Percentiles rank a stretch among this genome's conserved stretches.
phyloP scores from a whole-genome alignment of 2,329 filamentous ascomycete genomes.

The Pseudogymnoascus sp. region DNA sequence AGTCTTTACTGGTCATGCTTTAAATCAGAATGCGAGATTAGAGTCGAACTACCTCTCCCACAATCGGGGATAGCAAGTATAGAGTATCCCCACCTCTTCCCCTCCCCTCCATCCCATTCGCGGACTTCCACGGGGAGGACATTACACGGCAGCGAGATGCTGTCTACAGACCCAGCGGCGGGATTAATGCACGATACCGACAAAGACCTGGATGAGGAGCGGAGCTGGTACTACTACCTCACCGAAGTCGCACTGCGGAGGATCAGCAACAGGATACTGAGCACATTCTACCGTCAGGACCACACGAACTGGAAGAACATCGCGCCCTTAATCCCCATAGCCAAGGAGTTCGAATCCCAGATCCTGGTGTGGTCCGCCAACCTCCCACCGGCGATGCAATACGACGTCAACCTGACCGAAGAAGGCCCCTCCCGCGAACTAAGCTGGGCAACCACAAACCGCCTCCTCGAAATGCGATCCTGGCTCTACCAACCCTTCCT shows the following conservation, averaged over 20 bases:
- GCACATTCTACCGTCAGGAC: slow-evolving; percentile 25
- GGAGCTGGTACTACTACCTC: slow-evolving; percentile 38
- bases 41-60: slow-evolving; percentile 32
- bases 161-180: background rate
- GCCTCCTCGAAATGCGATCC: slow-evolving; percentile 25
- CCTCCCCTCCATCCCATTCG: slow-evolving; percentile 21
- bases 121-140: background rate
- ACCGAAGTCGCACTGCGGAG: slow-evolving; percentile 36
- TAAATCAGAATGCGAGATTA: slow-evolving; percentile 36
- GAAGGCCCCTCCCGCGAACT: slow-evolving; percentile 22
- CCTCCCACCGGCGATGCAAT: slow-evolving; percentile 25
- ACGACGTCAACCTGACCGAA: slow-evolving; percentile 13
- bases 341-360: slow-evolving; percentile 26
- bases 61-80: slow-evolving; percentile 30
- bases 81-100: slow-evolving; percentile 30
- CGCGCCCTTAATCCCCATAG: slow-evolving; percentile 21
- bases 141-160: background rate
- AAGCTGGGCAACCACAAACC: slow-evolving; percentile 15
- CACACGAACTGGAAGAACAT: slow-evolving; percentile 21
- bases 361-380: slow-evolving; percentile 23
- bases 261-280: slow-evolving; percentile 35
- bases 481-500: slow-evolving; percentile 29
- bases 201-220: slow-evolving; percentile 23
- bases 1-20: slow-evolving; percentile 37
- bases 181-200: background rate